A percentile compares a stretch with the other conserved stretches of the same genome.
Conservation (phyloP, 2,329 filamentous ascomycete genomes). For the Diplodia sapinea region DNA sequence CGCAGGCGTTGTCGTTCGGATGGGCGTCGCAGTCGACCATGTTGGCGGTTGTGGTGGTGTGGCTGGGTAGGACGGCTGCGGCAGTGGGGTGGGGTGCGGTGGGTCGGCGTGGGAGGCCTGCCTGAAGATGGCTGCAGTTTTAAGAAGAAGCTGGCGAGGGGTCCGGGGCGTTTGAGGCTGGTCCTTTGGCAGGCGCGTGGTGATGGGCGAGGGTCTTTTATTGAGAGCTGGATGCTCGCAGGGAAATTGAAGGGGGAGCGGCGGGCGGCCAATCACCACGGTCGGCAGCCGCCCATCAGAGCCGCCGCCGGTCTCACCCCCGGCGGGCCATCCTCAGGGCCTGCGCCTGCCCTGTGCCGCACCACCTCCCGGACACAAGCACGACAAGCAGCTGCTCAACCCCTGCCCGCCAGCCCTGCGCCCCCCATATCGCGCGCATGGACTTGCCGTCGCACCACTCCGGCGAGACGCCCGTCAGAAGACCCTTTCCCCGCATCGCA, state of each 20-base stretch:
- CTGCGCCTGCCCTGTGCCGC: not conserved
- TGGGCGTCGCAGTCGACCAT: constrained; percentile 25
- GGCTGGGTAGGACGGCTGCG: not conserved
- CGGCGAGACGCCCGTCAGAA: constrained; percentile 3
- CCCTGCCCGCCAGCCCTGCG: constrained; percentile 6
- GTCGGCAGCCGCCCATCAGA: not conserved
- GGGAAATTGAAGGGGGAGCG: constrained; percentile 23
- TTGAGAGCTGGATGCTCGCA: not conserved
- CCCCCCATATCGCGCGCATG: constrained; percentile 16
- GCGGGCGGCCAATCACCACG: constrained; percentile 19
- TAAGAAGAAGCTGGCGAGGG: not conserved
- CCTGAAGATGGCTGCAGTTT: constrained; percentile 12
- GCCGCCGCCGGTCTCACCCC: not conserved
- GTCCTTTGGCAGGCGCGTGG: not conserved
- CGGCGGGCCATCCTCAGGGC: constrained; percentile 1
- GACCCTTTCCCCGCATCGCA: constrained; percentile 16
- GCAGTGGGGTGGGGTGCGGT: not conserved
- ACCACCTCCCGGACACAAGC: not conserved
- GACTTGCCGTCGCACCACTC: constrained; percentile 8
- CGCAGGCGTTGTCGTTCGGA: constrained; percentile 4
- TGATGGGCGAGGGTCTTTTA: constrained; percentile 3
- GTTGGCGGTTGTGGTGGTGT: not conserved
- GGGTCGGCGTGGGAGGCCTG: constrained; percentile 17
- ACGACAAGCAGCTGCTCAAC: not conserved
- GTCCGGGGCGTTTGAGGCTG: not conserved